These are phyloP conservation scores for Lichenothelia convexa DNA, from an alignment of 495 filamentous ascomycete species.

Conservation along the genomic window DNA sequence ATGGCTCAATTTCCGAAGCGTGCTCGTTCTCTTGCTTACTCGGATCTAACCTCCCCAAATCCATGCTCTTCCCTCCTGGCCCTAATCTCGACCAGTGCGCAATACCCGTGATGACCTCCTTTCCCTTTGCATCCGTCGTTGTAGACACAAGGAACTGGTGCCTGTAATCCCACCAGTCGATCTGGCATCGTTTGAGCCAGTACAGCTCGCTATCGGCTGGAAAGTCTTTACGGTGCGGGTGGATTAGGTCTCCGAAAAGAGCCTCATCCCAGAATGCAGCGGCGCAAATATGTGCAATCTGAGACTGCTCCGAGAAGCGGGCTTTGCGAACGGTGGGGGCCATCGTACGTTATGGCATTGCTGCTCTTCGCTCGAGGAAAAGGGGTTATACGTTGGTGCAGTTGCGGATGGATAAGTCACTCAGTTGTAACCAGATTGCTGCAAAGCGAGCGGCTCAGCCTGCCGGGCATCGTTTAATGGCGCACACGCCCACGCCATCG, in stretches of 20 bases:
- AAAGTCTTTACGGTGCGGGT: conserved; percentile 7
- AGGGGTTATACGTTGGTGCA: too few relatives aligned
- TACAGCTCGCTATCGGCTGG: conserved; percentile 8
- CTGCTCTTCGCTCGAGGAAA: too few relatives aligned
- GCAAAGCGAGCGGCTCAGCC: too few relatives aligned
- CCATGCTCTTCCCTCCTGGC: neutral
- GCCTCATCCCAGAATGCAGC: conserved; percentile 9
- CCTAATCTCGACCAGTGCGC: conserved; percentile 4
- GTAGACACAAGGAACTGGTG: conserved; percentile 2
- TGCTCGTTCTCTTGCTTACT: neutral
- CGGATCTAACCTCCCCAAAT: conserved; percentile 1
- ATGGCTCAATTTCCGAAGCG: neutral
- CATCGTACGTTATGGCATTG: too few relatives aligned
- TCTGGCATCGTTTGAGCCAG: conserved; percentile 2
- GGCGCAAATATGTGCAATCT: neutral
- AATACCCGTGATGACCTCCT: conserved; percentile 3
- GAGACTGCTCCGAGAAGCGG: too few relatives aligned
- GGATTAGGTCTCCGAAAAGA: conserved; percentile 11
- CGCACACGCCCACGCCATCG: too few relatives aligned
- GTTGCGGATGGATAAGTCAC: too few relatives aligned
- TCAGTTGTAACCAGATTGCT: too few relatives aligned
- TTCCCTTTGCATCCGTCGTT: neutral
- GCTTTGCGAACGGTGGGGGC: too few relatives aligned
- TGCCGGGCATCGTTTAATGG: too few relatives aligned
- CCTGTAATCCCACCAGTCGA: conserved; percentile 2